A percentile compares a stretch with the other conserved stretches of the same genome.
These are phyloP conservation scores for Nakazawaea holstii DNA, from an alignment of 805 yeast species.

Conservation along the genomic window DNA sequence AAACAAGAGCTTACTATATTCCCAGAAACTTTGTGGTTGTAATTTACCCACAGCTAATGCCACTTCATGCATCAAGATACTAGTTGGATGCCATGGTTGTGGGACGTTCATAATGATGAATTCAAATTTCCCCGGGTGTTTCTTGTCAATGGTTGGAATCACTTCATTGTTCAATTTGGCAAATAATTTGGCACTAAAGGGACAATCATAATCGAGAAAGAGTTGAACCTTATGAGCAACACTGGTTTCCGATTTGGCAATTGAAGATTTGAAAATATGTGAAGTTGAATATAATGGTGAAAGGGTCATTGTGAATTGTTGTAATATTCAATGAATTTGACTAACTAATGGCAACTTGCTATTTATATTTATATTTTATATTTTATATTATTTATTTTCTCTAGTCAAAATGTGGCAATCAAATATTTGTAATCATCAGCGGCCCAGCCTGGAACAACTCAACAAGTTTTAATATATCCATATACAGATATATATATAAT, in stretches of 20 bases:
- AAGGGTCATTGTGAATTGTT: constrained; percentile 5
- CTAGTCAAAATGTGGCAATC: too few species aligned
- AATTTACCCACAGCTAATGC: constrained; percentile 60
- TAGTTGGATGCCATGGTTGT: constrained; percentile 91
- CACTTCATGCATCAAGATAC: constrained; percentile 64
- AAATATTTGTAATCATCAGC: too few species aligned
- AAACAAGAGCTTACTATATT: constrained; percentile 51
- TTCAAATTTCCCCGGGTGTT: constrained; percentile 46
- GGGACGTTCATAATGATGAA: constrained; percentile 65
- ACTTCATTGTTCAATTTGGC: constrained; percentile 46
- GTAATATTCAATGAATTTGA: neutral
- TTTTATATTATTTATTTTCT: too few species aligned
- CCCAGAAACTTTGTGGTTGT: constrained; percentile 52
- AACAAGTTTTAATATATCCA: too few species aligned
- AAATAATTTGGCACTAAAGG: constrained; percentile 63
- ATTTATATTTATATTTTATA: too few species aligned
- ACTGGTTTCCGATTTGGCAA: constrained; percentile 6
- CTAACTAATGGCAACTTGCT: too few species aligned
- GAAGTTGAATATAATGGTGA: constrained; percentile 12
- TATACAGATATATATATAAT: too few species aligned
- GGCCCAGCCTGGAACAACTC: too few species aligned
- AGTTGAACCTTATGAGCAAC: constrained; percentile 44
- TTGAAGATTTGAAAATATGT: constrained; percentile 12
- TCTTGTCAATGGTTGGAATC: constrained; percentile 43
- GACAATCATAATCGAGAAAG: constrained; percentile 75